Evolutionary conservation across 1,139 yeast species (phyloP).

Genomic region (Geotrichum histeridarum): DNA sequence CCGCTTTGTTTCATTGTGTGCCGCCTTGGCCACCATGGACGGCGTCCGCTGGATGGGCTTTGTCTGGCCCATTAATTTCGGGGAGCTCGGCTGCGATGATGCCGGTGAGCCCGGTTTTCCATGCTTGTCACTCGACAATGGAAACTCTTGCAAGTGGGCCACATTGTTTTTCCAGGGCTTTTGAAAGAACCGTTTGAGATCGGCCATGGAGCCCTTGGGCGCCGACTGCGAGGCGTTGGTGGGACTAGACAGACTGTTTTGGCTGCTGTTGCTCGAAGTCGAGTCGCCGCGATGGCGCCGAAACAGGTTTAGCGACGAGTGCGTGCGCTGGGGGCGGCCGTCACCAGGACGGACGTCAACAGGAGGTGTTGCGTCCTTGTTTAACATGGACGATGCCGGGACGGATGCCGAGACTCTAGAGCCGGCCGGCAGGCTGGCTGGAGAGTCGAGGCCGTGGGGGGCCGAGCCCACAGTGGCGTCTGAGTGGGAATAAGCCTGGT

Average conservation of each 20-base stretch:
- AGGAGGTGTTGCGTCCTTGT: neutral
- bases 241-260: neutral
- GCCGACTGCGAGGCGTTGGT: neutral
- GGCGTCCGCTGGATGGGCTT: conserved; percentile 4
- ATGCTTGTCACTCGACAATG: neutral
- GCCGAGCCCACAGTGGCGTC: neutral
- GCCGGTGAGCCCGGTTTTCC: conserved; percentile 1
- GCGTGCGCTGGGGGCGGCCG: conserved; percentile 25
- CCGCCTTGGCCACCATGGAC: neutral
- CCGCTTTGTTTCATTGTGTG: conserved; percentile 21
- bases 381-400: conserved; percentile 1
- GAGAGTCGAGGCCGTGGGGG: neutral
- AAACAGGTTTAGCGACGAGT: conserved; percentile 30
- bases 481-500: conserved; percentile 4
- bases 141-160: conserved; percentile 14
- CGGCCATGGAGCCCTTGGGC: conserved; percentile 27
- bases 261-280: conserved; percentile 11
- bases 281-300: conserved; percentile 29
- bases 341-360: conserved; percentile 2
- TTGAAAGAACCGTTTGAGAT: conserved; percentile 34
- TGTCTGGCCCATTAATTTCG: conserved; percentile 2
- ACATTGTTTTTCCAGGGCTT: conserved; percentile 29
- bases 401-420: neutral
- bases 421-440: neutral
- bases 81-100: conserved; percentile 11